Base-by-base conservation (phyloP, 495 filamentous ascomycete species). In the Xylaria telfairii region DNA sequence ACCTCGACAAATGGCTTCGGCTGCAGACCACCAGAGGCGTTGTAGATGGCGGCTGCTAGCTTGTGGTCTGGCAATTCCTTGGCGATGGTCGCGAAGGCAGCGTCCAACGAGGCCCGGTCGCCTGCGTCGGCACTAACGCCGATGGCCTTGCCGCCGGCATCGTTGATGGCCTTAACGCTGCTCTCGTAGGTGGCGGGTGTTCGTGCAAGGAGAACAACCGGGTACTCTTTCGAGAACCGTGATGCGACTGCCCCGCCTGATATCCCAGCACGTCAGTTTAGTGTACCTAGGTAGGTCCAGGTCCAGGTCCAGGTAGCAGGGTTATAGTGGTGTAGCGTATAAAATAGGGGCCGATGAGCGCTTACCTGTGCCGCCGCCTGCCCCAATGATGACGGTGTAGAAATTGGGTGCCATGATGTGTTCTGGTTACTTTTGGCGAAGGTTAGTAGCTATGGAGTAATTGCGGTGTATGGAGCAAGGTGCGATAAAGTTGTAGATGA, bases 1-100 rank as follows among this genome's bases (percentile, higher is more conserved):
- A 92, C 64, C 70, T 96, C 92, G n/a, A 96, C 79, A 75, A 97
- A 96, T 1, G 93, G 91, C 83, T 93, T 94, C n/a, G 85, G 80
- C 7, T 88, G 81, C 68, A 93, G 90, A 1, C 88, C 84, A 37
- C 87, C 90, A 4, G 86, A 86, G n/a, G 90, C 89, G 76, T 98
- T 97, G 78, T 92, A 97, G 6, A 98, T 82, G 0, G 94, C 94
- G 0, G 92, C 95, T 10, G 91, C 93, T 1, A 92, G 80, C 34
- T 86, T 83, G 37, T 75, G 72, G n/a, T 75, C 84, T 0, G 80
- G 76, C 12, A 84, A 87, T 71, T 91, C 84, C 71, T 89, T 81
- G 54, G 86, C 81, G 75, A 96, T 92, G 70, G 87, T 79, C 34
- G 86, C 84, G 71, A 96, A 90, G n/a, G 93, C 92, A 2, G 81